Evolutionary conservation across 2,329 filamentous ascomycete genomes (phyloP).

Genomic region (Myotisia sp.): DNA sequence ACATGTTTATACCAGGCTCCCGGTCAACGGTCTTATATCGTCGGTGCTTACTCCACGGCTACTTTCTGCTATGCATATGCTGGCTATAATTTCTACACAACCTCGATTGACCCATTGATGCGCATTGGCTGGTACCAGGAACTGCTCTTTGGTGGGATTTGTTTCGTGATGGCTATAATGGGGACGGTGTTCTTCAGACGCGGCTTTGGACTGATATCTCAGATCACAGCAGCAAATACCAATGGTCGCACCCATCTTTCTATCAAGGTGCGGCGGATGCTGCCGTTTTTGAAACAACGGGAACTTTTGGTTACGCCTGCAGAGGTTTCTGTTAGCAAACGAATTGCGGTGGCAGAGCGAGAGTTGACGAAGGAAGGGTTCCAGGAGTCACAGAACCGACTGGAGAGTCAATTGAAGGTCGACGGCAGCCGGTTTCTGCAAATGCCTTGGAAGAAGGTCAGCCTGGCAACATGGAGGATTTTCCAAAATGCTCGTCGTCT

Average conservation of each 20-base stretch:
- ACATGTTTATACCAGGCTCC: conserved; percentile 52
- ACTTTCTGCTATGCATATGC: conserved; percentile 40
- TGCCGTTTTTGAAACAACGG: conserved; percentile 26
- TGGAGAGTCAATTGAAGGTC: conserved; percentile 8
- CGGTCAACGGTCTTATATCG: conserved; percentile 49
- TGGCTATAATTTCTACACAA: conserved; percentile 37
- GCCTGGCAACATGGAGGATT: conserved; percentile 18
- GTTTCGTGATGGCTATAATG: conserved; percentile 45
- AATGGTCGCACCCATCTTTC: conserved; percentile 21
- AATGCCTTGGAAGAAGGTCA: conserved; percentile 21
- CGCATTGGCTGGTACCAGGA: conserved; percentile 44
- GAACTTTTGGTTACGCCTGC: conserved; percentile 17
- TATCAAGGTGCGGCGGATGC: conserved; percentile 23
- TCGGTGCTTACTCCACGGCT: conserved; percentile 45
- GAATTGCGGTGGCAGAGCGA: conserved; percentile 18
- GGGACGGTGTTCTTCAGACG: conserved; percentile 47
- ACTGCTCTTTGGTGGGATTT: conserved; percentile 43
- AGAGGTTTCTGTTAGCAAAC: conserved; percentile 23
- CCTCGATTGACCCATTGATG: conserved; percentile 37
- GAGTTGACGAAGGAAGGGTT: conserved; percentile 9
- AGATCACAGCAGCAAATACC: conserved; percentile 39
- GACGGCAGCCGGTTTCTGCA: conserved; percentile 21
- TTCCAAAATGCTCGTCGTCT: conserved; percentile 25
- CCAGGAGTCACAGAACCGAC: conserved; percentile 12
- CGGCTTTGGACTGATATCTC: conserved; percentile 43